Evolutionary conservation across 495 filamentous ascomycete genomes (phyloP), one percentile per base, ranked within the genome.

Genomic region (Penicillium waksmanii): DNA sequence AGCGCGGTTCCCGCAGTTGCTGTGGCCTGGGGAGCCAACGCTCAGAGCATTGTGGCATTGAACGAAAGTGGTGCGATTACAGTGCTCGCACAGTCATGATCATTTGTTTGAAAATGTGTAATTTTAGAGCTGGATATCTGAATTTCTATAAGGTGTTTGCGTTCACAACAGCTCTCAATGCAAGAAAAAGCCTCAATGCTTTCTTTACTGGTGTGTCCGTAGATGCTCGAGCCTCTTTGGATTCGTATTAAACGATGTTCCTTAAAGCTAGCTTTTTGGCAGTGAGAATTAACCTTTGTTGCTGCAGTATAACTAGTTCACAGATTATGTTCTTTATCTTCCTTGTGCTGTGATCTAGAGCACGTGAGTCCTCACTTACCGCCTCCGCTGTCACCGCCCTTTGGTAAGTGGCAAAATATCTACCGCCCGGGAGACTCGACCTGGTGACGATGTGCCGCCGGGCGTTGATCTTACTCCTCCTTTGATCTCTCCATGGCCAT

Each of bases 21-120:
- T 19, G 80, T 94, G 27, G 78, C 79, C 51, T 98, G 93, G 92
- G 92, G 93, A 10, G 68, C 81, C 8, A 79, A 83, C 27, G 93
- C 89, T n/a, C 85, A 82, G 59, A 88, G 82, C 62, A 76, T 98
- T 56, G 80, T 96, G 44, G 82, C 84, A 13, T 78, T 97, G 66
- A 90, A 86, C 68, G 78, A 74, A 31, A 88, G 90, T 42, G 96
- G 95, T 11, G 84, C 83, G 40, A 67, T 97, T 47, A 90, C 82
- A 55, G 80, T 92, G 57, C 71, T 96, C 47, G 75, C 57, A 10
- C 60, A 74, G 58, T 77, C 72, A 70, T 78, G 74, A 81, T 72
- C 75, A 78, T 72, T 67, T 58, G 64, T 67, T 58, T 65, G 58
- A 61, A 58, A 64, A 55, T 40, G 42, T 72, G 62, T 72, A 70